These are phyloP conservation scores for Elaeis oleifera DNA, from an alignment of 202 grass and related monocot species.

Conservation along the genomic window DNA sequence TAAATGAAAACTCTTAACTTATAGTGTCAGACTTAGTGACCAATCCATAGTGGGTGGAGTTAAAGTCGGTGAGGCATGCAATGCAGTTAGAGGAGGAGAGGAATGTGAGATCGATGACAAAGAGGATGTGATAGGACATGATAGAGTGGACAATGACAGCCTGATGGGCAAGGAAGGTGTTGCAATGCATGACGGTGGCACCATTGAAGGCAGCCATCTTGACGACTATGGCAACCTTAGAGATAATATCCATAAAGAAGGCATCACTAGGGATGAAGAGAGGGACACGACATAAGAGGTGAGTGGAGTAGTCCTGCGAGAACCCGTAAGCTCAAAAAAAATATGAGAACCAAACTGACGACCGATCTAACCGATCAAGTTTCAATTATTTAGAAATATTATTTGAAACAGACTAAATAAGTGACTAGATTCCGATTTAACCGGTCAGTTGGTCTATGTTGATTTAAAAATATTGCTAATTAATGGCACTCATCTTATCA, in stretches of 20 bases:
- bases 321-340: too few relatives aligned
- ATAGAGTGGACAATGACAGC: neutral
- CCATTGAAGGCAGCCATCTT: neutral
- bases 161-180: neutral
- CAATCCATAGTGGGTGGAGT: slow-evolving; percentile 41
- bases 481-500: too few relatives aligned
- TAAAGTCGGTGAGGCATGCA: slow-evolving; percentile 29
- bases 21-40: slow-evolving; percentile 57
- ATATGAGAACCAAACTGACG: too few relatives aligned
- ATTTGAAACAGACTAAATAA: too few relatives aligned
- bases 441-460: too few relatives aligned
- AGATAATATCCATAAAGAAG: neutral
- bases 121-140: neutral
- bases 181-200: neutral
- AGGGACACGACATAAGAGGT: neutral
- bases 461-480: too few relatives aligned
- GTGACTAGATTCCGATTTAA: too few relatives aligned
- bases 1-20: slow-evolving; percentile 25
- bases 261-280: neutral
- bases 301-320: neutral
- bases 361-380: too few relatives aligned
- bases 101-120: slow-evolving; percentile 31
- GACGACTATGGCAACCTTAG: neutral
- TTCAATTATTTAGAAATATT: too few relatives aligned
- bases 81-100: slow-evolving; percentile 27